phyloP scores from a whole-genome alignment of 2,329 filamentous ascomycete species.

The Delphinella strobiligena region DNA sequence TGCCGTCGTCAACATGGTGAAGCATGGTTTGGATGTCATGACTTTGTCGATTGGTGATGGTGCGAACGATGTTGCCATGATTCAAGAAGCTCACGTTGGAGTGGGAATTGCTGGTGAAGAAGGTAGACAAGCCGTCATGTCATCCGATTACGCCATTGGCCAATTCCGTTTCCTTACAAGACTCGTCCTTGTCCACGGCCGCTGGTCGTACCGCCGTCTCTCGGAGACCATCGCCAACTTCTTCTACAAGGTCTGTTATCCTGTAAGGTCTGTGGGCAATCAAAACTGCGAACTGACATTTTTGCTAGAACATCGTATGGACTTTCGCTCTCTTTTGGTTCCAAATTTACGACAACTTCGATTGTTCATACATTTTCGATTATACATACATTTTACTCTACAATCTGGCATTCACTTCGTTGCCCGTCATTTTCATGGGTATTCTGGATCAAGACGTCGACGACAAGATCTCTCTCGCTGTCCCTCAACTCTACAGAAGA shows the following conservation, averaged over 20 bases:
- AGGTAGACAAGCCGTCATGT: constrained; percentile 89
- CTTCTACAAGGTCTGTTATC: constrained; percentile 72
- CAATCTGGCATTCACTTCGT: constrained; percentile 91
- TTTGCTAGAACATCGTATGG: constrained; percentile 77
- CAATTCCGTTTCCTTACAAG: constrained; percentile 84
- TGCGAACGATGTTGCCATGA: constrained; percentile 95
- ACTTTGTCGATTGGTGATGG: constrained; percentile 88
- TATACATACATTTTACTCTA: constrained; percentile 96
- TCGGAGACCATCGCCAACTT: constrained; percentile 95
- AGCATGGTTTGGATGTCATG: constrained; percentile 89
- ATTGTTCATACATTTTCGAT: constrained; percentile 93
- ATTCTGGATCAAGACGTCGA: constrained; percentile 95
- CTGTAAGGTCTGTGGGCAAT: neutral
- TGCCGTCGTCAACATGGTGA: constrained; percentile 92
- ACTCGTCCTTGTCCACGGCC: constrained; percentile 77
- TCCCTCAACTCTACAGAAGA: constrained; percentile 87
- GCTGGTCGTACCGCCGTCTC: constrained; percentile 91
- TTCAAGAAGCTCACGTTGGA: constrained; percentile 92
- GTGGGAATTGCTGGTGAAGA: constrained; percentile 91
- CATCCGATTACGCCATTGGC: constrained; percentile 87
- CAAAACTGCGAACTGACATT: neutral
- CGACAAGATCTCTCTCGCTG: constrained; percentile 83
- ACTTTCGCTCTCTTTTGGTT: constrained; percentile 96
- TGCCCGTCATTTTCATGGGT: constrained; percentile 91
- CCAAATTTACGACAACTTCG: constrained; percentile 89